A percentile compares a stretch with the other conserved stretches of the same genome.
These are phyloP conservation scores for Phaseolus lunatus DNA, from an alignment of 306 rosid species.

Conservation along the genomic window DNA sequence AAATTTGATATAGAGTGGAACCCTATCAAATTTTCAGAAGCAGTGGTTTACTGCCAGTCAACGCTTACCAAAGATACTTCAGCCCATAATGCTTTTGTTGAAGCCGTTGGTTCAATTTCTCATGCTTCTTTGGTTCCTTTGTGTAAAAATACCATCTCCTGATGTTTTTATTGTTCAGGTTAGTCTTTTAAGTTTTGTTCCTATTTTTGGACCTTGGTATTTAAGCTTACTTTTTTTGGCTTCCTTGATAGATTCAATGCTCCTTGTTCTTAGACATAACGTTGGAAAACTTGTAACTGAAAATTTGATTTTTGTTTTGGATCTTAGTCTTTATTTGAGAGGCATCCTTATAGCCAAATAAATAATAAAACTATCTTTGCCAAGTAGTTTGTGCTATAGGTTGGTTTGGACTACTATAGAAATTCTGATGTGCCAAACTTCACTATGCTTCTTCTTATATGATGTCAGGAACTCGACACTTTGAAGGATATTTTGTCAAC, in stretches of 20 bases:
- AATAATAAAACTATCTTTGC: slow-evolving; percentile 1
- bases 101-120: slow-evolving; percentile 80
- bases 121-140: slow-evolving; percentile 90
- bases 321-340: slow-evolving; percentile 12
- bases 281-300: slow-evolving; percentile 1
- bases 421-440: slow-evolving; percentile 32
- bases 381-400: slow-evolving; percentile 19
- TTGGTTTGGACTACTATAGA: slow-evolving; percentile 17
- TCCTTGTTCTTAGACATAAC: slow-evolving; percentile 14
- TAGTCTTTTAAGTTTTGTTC: slow-evolving; percentile 36
- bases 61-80: slow-evolving; percentile 67
- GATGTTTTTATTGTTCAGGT: slow-evolving; percentile 93
- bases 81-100: slow-evolving; percentile 68
- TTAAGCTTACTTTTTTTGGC: slow-evolving; percentile 9
- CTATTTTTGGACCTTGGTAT: background rate
- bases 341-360: slow-evolving; percentile 9
- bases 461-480: slow-evolving; percentile 19
- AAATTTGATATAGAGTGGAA: slow-evolving; percentile 34
- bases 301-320: slow-evolving; percentile 14
- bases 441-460: slow-evolving; percentile 28
- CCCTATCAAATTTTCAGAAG: slow-evolving; percentile 60
- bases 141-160: slow-evolving; percentile 74
- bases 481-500: background rate
- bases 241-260: slow-evolving; percentile 6
- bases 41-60: slow-evolving; percentile 70